A percentile compares a stretch with the other conserved stretches of the same genome.
Evolutionary conservation across 2,329 filamentous ascomycete genomes (phyloP).

Genomic region (Penicillium sp.): DNA sequence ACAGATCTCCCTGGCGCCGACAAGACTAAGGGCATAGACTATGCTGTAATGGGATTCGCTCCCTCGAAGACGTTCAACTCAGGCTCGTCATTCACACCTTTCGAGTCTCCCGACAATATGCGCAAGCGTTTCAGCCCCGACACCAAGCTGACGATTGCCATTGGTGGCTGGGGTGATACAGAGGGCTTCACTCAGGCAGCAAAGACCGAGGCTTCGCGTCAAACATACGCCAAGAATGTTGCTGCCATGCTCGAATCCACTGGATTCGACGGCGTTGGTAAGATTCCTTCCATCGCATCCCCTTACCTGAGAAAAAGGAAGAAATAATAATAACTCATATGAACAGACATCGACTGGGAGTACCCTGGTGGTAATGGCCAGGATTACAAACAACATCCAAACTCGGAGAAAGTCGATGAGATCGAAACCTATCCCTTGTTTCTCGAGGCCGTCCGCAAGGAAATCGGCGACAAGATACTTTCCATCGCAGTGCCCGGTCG

Average conservation of each 20-base stretch:
- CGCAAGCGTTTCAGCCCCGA: constrained; percentile 52
- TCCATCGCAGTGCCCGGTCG: constrained; percentile 65
- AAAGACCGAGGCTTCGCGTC: constrained; percentile 49
- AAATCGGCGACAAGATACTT: constrained; percentile 59
- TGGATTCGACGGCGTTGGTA: constrained; percentile 63
- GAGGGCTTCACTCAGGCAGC: constrained; percentile 59
- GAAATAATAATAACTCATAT: constrained; percentile 17
- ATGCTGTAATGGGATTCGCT: constrained; percentile 57
- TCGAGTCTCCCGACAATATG: constrained; percentile 51
- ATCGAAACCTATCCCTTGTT: constrained; percentile 61
- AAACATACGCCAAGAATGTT: constrained; percentile 61
- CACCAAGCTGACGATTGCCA: constrained; percentile 65
- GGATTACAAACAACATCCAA: constrained; percentile 63
- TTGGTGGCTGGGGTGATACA: constrained; percentile 72
- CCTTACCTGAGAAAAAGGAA: not conserved
- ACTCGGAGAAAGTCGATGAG: constrained; percentile 57
- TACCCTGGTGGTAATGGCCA: constrained; percentile 61
- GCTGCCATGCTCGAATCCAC: constrained; percentile 58
- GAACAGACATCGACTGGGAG: constrained; percentile 64
- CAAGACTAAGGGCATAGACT: constrained; percentile 47
- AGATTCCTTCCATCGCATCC: constrained; percentile 17
- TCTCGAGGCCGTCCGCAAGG: constrained; percentile 55
- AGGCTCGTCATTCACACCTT: constrained; percentile 50
- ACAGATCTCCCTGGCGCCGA: constrained; percentile 32
- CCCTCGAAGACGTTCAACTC: constrained; percentile 50